Conservation (phyloP, 1,284 basidiomycete genomes). For the Jaminaea rosea region DNA sequence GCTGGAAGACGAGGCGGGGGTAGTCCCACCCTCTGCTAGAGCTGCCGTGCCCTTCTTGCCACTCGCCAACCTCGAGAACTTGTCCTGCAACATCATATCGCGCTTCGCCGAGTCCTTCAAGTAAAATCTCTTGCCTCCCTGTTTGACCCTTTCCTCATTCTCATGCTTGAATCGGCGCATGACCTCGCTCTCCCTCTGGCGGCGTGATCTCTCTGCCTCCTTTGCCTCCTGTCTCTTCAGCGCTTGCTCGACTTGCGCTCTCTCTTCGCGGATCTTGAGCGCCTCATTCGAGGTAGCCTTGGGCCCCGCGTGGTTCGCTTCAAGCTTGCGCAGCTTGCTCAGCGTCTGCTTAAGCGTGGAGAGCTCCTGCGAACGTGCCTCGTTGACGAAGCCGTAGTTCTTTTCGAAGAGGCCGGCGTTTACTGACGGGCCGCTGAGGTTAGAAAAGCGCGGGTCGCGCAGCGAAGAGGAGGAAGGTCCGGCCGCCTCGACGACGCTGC, state of each 20-base stretch:
- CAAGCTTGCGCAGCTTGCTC: constrained; percentile 62
- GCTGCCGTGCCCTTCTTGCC: constrained; percentile 1
- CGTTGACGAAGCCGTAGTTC: constrained; percentile 70
- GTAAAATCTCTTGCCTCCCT: constrained; percentile 56
- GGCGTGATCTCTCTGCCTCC: constrained; percentile 59
- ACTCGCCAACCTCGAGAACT: constrained; percentile 23
- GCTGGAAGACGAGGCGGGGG: constrained; percentile 11
- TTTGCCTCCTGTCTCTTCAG: constrained; percentile 66
- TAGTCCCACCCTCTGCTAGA: constrained; percentile 1
- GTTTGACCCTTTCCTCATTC: constrained; percentile 37
- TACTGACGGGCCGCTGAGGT: constrained; percentile 62
- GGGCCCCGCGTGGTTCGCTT: constrained; percentile 57
- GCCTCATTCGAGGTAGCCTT: constrained; percentile 55
- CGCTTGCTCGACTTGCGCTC: constrained; percentile 65
- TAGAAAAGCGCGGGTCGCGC: constrained; percentile 82
- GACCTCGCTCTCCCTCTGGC: constrained; percentile 52
- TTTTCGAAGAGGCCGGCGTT: constrained; percentile 62
- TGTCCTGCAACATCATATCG: constrained; percentile 26
- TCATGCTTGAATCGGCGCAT: constrained; percentile 52
- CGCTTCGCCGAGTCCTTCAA: constrained; percentile 58
- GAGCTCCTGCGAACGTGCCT: constrained; percentile 63
- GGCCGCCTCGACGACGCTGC: constrained; percentile 65
- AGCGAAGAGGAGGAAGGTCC: constrained; percentile 50
- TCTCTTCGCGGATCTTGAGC: constrained; percentile 55
- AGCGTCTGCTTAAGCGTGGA: constrained; percentile 59